Evolutionary conservation across 129 eudicot species (phyloP).

Genomic region (Calendula officinalis): DNA sequence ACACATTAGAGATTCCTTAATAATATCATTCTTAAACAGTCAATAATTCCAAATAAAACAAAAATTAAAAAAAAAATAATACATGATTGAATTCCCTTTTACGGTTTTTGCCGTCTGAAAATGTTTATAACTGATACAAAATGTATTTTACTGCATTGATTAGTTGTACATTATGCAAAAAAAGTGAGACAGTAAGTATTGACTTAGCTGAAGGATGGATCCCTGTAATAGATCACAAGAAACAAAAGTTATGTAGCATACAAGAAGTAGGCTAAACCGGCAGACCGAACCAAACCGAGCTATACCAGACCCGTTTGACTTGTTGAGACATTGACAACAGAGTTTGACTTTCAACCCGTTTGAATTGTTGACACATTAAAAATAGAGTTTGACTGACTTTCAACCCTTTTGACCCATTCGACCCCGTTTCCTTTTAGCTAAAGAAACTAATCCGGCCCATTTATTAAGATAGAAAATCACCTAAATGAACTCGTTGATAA

Average conservation of each 20-base stretch:
- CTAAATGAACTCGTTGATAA: not conserved
- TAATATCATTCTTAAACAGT: constrained; percentile 14
- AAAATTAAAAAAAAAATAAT: constrained; percentile 12
- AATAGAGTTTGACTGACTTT: too few species aligned
- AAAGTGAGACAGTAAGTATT: not conserved
- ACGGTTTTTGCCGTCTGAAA: constrained; percentile 5
- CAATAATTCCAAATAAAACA: constrained; percentile 29
- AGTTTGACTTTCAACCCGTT: not conserved
- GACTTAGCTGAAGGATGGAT: too few species aligned
- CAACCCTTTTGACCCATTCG: not conserved
- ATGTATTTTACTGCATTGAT: not conserved
- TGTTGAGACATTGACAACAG: not conserved
- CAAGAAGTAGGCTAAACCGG: too few species aligned
- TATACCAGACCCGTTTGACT: too few species aligned
- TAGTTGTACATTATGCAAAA: constrained; percentile 13
- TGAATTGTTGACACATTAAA: too few species aligned
- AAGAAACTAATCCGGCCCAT: not conserved
- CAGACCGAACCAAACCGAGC: too few species aligned
- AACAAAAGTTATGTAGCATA: too few species aligned
- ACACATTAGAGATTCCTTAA: not conserved
- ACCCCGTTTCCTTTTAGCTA: not conserved
- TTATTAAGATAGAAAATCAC: not conserved
- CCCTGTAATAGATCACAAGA: too few species aligned
- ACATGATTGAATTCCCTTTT: not conserved
- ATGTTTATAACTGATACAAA: not conserved